Conservation (phyloP, 306 rosid genomes). For the Sophora flavescens region DNA sequence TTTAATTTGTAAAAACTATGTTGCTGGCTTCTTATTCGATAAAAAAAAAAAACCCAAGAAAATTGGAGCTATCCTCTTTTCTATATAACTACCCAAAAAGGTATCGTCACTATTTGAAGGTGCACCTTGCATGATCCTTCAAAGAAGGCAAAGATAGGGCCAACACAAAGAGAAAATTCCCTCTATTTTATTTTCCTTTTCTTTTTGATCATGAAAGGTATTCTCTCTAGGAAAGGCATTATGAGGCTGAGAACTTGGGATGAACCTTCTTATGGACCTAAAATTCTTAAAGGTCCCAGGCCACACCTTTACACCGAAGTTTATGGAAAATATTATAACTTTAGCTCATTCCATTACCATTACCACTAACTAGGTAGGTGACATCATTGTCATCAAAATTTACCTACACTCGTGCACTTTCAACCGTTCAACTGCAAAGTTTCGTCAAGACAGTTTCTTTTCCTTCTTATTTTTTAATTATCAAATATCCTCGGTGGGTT, state of each 20-base stretch:
- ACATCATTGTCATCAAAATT: not conserved
- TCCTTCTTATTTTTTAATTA: not conserved
- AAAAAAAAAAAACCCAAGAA: constrained; percentile 25
- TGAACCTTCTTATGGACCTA: constrained; percentile 41
- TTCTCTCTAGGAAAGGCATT: constrained; percentile 23
- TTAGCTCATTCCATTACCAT: constrained; percentile 16
- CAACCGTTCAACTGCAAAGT: not conserved
- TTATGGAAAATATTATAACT: constrained; percentile 11
- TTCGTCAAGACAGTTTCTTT: not conserved
- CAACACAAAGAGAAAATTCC: constrained; percentile 19
- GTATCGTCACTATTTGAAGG: constrained; percentile 25
- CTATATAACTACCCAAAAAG: constrained; percentile 7
- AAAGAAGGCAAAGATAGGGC: constrained; percentile 27
- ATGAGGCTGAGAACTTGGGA: constrained; percentile 3
- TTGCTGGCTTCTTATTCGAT: not conserved
- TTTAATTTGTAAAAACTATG: not conserved
- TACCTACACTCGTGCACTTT: not conserved
- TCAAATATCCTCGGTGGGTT: no score
- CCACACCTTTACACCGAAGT: constrained; percentile 43
- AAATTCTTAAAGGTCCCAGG: constrained; percentile 17
- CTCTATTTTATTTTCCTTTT: not conserved
- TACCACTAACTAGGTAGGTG: not conserved
- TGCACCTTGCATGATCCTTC: constrained; percentile 31
- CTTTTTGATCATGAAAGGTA: not conserved
- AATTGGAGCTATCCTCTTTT: constrained; percentile 11